Percentiles rank a stretch among this genome's conserved stretches.
These are phyloP conservation scores for Pseudomonodictys pantanalensis DNA, from an alignment of 495 filamentous ascomycete genomes.

Conservation along the genomic window DNA sequence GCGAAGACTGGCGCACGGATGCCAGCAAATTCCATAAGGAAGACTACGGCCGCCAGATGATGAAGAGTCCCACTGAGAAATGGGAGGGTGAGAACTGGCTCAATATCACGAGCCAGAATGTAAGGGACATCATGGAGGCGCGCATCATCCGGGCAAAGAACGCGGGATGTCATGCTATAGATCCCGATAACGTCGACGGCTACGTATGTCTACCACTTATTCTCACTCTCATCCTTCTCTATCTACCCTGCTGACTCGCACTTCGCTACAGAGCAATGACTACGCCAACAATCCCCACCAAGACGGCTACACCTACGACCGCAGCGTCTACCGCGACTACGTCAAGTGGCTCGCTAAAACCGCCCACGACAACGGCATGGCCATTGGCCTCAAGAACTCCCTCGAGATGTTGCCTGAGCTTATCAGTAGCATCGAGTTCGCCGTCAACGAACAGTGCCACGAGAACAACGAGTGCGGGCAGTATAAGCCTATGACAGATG, in stretches of 20 bases:
- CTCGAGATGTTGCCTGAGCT: constrained; percentile 56
- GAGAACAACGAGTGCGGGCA: constrained; percentile 54
- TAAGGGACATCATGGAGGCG: constrained; percentile 58
- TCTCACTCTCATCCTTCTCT: too few relatives aligned
- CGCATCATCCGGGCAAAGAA: constrained; percentile 55
- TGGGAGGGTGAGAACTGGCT: constrained; percentile 70
- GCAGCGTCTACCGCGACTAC: constrained; percentile 53
- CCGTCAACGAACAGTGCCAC: constrained; percentile 67
- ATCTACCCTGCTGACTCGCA: too few relatives aligned
- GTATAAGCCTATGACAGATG: constrained; percentile 53
- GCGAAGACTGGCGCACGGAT: constrained; percentile 59
- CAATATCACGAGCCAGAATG: constrained; percentile 53
- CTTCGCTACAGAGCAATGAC: not conserved
- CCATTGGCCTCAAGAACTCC: constrained; percentile 65
- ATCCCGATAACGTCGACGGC: constrained; percentile 71
- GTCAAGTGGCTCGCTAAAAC: constrained; percentile 56
- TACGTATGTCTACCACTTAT: constrained; percentile 43
- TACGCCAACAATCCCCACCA: constrained; percentile 29
- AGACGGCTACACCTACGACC: constrained; percentile 54
- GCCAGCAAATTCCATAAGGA: constrained; percentile 47
- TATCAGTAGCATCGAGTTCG: constrained; percentile 58
- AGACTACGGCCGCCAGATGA: constrained; percentile 54
- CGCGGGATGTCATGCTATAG: constrained; percentile 68
- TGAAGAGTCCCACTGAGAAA: too few relatives aligned
- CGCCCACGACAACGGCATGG: constrained; percentile 48